Base-by-base conservation (phyloP, 495 filamentous ascomycete species). In the Lasiosphaeria hispida region DNA sequence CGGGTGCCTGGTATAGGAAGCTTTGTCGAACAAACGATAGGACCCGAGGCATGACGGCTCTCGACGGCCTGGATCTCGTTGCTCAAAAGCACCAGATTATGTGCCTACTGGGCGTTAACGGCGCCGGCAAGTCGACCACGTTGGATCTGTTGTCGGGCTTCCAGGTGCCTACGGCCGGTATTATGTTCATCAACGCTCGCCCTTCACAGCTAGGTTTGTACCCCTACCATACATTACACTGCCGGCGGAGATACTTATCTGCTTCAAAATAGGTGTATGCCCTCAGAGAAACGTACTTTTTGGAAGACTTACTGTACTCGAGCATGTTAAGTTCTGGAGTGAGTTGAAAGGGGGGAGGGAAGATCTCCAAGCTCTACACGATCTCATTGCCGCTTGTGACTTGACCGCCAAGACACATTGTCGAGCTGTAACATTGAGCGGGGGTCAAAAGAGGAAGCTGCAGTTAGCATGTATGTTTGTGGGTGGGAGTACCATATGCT, bases 391-490 rank as follows among this genome's bases (percentile, higher is more conserved):
- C 5, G 80, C 79, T 9, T 87, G 90, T 58, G 90, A 91, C 65
- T 77, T 95, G 9, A 75, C 75, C 5, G 70, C 76, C 6, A 95
- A 94, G 71, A 66, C 78, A 7, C 78, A 82, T 36, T 82, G 87
- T 0, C 70, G 72, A 53, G 76, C 88, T 0, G 77, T 78, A 47
- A 87, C 87, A 1, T 72, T 94, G 8, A 91, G 88, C 8, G 90
- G 90, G 3, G 90, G 90, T 0, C 90, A 95, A 65, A 93, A 92
- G 70, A 78, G 90, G 33, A 93, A 93, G 67, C 73, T 92, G 10
- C 90, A 95, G 63, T 77, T 95, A 4, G 85, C 85, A n/a, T 90
- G 91, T 79, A 93, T 92, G 89, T 85, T 95, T 53, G 90, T 87
- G 10, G 90, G 90, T 19, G 90, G 88, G 5, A 87, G 84, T 47